These are phyloP conservation scores for Claviceps arundinis DNA, from an alignment of 2,329 filamentous ascomycete genomes.

Conservation along the genomic window DNA sequence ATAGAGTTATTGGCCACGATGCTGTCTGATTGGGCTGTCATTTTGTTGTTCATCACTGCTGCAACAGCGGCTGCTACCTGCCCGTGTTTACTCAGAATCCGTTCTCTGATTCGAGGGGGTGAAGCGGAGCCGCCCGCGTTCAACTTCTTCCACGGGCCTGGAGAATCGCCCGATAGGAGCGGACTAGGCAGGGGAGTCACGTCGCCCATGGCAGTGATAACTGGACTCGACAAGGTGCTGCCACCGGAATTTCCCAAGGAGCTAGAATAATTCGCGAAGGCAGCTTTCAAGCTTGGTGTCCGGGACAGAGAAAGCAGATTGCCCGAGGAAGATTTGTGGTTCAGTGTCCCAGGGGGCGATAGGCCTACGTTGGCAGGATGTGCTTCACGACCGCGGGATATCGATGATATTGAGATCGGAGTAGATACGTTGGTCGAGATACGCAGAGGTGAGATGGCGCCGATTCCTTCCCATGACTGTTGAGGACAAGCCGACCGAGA, in stretches of 20 bases:
- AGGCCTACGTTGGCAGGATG: constrained; percentile 22
- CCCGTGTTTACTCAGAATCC: constrained; percentile 12
- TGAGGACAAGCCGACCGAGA: constrained; percentile 7
- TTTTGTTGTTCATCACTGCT: constrained; percentile 37
- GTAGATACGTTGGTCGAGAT: constrained; percentile 24
- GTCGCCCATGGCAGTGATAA: constrained; percentile 63
- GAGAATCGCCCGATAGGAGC: constrained; percentile 50
- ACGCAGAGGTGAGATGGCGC: constrained; percentile 17
- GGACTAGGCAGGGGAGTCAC: constrained; percentile 70
- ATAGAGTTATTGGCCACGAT: constrained; percentile 33
- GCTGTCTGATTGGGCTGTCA: constrained; percentile 31
- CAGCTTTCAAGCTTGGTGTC: constrained; percentile 49
- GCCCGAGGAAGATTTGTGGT: constrained; percentile 17
- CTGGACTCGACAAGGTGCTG: constrained; percentile 53
- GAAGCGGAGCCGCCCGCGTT: constrained; percentile 30
- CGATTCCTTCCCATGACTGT: constrained; percentile 5
- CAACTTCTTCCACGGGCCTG: constrained; percentile 51
- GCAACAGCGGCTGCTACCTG: constrained; percentile 24
- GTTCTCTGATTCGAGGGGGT: constrained; percentile 15
- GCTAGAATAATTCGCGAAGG: constrained; percentile 35
- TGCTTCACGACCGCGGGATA: constrained; percentile 16
- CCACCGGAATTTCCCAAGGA: constrained; percentile 46
- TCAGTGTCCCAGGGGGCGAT: constrained; percentile 17
- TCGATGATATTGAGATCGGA: constrained; percentile 8
- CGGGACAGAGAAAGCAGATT: constrained; percentile 38